Evolutionary conservation across 2,329 filamentous ascomycete genomes (phyloP).

Genomic region (Diaporthe humulicola): DNA sequence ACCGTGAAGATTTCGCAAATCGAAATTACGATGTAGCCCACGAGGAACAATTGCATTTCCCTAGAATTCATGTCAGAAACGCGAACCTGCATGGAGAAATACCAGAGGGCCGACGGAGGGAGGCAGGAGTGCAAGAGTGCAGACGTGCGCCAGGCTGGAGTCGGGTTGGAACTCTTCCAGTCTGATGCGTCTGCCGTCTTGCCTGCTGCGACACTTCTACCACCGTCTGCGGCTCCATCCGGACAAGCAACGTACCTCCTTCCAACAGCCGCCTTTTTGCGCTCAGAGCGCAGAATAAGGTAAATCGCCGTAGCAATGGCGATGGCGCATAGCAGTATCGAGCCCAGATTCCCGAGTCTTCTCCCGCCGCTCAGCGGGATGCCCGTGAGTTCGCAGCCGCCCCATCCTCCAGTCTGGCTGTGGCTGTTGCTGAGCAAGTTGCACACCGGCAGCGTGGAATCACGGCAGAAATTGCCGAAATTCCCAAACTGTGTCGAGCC

Average conservation of each 20-base stretch:
- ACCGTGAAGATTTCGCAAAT: constrained; percentile 98
- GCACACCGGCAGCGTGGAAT: constrained; percentile 86
- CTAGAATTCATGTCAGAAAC: constrained; percentile 59
- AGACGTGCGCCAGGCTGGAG: not conserved
- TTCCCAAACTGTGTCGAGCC: constrained; percentile 73
- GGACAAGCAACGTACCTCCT: constrained; percentile 74
- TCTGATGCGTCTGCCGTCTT: not conserved
- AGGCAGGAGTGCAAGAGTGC: not conserved
- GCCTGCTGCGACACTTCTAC: not conserved
- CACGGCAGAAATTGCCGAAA: constrained; percentile 81
- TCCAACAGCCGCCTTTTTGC: constrained; percentile 93
- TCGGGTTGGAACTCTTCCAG: not conserved
- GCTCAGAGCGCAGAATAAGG: constrained; percentile 84
- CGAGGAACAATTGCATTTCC: constrained; percentile 95
- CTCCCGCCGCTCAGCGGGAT: constrained; percentile 77
- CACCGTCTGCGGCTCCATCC: not conserved
- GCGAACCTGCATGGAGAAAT: not conserved
- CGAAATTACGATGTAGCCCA: constrained; percentile 86
- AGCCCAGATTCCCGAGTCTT: constrained; percentile 89
- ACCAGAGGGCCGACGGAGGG: not conserved
- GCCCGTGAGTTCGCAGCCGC: constrained; percentile 81
- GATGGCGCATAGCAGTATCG: constrained; percentile 84
- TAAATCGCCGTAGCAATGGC: constrained; percentile 78
- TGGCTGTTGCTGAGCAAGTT: constrained; percentile 78
- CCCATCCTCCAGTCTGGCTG: constrained; percentile 71